phyloP scores from a whole-genome alignment of 495 filamentous ascomycete species.

The Trichoderma orchidacearum region DNA sequence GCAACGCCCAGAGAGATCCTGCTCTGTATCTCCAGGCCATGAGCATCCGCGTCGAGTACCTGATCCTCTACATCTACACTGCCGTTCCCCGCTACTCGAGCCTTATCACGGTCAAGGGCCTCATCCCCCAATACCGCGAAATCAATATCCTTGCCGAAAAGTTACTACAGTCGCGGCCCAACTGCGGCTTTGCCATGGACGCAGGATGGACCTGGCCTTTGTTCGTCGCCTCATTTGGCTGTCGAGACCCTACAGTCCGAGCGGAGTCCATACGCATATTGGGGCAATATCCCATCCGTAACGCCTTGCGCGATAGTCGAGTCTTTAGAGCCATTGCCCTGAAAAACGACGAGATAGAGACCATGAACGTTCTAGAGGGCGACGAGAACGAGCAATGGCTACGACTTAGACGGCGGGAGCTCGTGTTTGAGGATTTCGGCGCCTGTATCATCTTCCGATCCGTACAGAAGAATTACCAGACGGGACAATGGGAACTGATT shows the following conservation, averaged over 20 bases:
- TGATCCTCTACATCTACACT: slow-evolving; percentile 3
- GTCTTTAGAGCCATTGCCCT: slow-evolving; percentile 2
- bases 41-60: slow-evolving; percentile 1
- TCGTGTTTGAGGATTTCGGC: slow-evolving; percentile 3
- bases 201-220: slow-evolving; percentile 1
- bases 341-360: background rate
- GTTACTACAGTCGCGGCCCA: background rate
- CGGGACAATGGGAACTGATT: background rate
- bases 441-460: slow-evolving; percentile 2
- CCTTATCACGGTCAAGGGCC: slow-evolving; percentile 1
- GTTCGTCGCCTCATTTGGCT: slow-evolving; percentile 1
- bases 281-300: slow-evolving; percentile 2
- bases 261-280: slow-evolving; percentile 1
- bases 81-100: background rate
- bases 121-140: slow-evolving; percentile 2
- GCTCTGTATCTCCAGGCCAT: background rate
- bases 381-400: slow-evolving; percentile 2
- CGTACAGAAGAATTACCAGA: background rate
- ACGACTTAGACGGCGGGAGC: background rate
- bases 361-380: background rate
- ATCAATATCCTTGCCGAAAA: background rate
- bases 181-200: slow-evolving; percentile 4
- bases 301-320: background rate
- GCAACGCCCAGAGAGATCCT: background rate
- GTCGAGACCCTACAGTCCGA: background rate